Base-by-base conservation (phyloP, 139 green algal species). In the Tetraselmis chui region DNA sequence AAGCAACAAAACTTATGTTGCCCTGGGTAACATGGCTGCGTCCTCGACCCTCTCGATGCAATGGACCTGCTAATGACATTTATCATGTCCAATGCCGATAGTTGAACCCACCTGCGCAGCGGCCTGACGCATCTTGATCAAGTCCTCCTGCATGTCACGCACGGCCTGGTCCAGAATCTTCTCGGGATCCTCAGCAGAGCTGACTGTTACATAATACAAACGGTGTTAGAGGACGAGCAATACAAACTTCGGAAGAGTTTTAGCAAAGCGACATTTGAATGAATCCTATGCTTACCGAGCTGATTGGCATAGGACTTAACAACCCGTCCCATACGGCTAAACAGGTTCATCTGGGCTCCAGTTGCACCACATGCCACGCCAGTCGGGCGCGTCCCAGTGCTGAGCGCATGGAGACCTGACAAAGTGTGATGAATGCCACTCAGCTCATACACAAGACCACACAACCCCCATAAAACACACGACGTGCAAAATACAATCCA, bases 161-260 rank as follows among this genome's bases (percentile, higher is more conserved):
- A 99, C 97, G 0, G 97, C 95, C 89, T 97, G 92, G 32, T 99
- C 97, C 81, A 99, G 87, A 0, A 99, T 93, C 87, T 99, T 99
- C 90, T 99, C 97, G 0, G 97, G 97, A 83, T 99, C 97, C 87
- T 98, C 95, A 0, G 91, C 93, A 2, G 59, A 80, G 32, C 79
- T 89, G 2, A 98, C 94, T 95, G 90, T n/a, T n/a, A n/a, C n/a
- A n/a, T 79, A 11, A 79, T 31, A 30, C 28, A 32, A 32, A 27
- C 59, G 59, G 26, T 25, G 25, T 25, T 76, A n/a, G n/a, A n/a
- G n/a, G 59, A 76, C 25, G 25, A 76, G 59, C 59, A 76, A 76
- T 25, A 26, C 26, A 26, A 27, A 76, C 25, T 76, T 25, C 59
- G 59, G 26, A 76, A 25, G 26, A 27, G 59, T 76, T 27, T 76